phyloP scores from a whole-genome alignment of 1,284 basidiomycete species.

The Polyporus tsugae region DNA sequence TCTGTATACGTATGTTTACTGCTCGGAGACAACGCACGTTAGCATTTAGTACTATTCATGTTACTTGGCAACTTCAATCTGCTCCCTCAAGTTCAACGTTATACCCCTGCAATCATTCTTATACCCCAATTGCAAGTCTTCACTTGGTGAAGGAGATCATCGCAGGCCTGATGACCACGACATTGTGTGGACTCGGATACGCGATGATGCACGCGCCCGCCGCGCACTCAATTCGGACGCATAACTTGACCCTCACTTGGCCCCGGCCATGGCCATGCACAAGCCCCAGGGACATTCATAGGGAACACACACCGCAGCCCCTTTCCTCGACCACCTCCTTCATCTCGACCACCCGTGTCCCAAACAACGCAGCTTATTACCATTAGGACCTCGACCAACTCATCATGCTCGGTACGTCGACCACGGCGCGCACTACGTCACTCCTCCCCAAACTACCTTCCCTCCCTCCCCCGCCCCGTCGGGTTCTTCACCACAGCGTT shows the following conservation, averaged over 20 bases:
- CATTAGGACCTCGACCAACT: not conserved
- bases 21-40: not conserved
- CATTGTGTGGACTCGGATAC: not conserved
- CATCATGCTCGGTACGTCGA: slow-evolving; percentile 29
- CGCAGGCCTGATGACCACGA: not conserved
- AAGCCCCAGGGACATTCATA: slow-evolving; percentile 13
- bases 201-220: slow-evolving; percentile 15
- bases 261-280: slow-evolving; percentile 21
- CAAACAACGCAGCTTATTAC: not conserved
- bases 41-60: not conserved
- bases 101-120: slow-evolving; percentile 13
- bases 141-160: not conserved
- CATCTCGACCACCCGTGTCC: not conserved
- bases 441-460: slow-evolving; percentile 5
- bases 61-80: not conserved
- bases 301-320: slow-evolving; percentile 7
- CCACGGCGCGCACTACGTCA: slow-evolving; percentile 7
- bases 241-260: slow-evolving; percentile 13
- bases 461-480: too few species aligned
- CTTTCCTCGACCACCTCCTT: slow-evolving; percentile 4
- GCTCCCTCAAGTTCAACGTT: slow-evolving; percentile 13
- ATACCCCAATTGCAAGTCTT: not conserved
- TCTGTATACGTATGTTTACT: slow-evolving; percentile 22
- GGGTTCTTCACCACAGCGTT: not conserved
- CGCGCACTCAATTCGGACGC: not conserved